These are phyloP conservation scores for Penicillium chermesinum DNA, from an alignment of 495 filamentous ascomycete species.

Conservation along the genomic window DNA sequence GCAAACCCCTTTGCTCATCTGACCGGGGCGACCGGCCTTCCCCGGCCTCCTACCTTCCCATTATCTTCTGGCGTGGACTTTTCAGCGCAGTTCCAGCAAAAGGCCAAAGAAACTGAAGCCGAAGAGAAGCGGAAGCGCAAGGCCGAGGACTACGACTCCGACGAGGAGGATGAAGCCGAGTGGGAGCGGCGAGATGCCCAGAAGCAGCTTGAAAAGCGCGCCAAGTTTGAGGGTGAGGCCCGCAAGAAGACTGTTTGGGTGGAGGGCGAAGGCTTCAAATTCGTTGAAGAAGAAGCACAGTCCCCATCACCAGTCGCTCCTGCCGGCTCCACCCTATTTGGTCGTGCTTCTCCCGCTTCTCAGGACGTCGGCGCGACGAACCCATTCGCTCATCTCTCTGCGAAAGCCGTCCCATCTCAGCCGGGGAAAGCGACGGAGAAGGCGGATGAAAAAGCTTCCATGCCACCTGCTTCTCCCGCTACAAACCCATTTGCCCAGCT, in stretches of 20 bases:
- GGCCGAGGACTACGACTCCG: slow-evolving; percentile 52
- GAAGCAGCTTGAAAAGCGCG: slow-evolving; percentile 40
- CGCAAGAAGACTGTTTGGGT: slow-evolving; percentile 36
- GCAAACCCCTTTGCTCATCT: too few relatives aligned
- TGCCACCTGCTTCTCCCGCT: slow-evolving; percentile 4
- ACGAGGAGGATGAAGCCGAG: slow-evolving; percentile 49
- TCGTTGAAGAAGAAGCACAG: slow-evolving; percentile 25
- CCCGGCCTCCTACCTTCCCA: too few relatives aligned
- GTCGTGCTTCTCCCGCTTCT: too few relatives aligned
- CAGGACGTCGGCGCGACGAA: too few relatives aligned
- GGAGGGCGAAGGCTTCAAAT: slow-evolving; percentile 37
- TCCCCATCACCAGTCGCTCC: not conserved
- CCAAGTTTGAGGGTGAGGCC: slow-evolving; percentile 26
- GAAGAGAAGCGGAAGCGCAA: slow-evolving; percentile 49
- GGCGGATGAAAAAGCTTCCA: slow-evolving; percentile 36
- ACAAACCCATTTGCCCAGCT: slow-evolving; percentile 12
- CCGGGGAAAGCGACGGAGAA: slow-evolving; percentile 29
- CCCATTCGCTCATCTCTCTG: slow-evolving; percentile 16
- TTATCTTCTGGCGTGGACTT: slow-evolving; percentile 25
- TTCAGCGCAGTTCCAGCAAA: slow-evolving; percentile 34
- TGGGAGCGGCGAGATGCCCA: slow-evolving; percentile 45
- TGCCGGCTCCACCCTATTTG: slow-evolving; percentile 6
- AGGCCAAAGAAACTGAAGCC: slow-evolving; percentile 27
- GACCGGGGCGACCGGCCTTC: too few relatives aligned
- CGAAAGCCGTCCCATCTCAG: too few relatives aligned